Percentiles rank a stretch among this genome's conserved stretches.
Conservation (phyloP, 331 rosid genomes). For the Prunus yedoensis region DNA sequence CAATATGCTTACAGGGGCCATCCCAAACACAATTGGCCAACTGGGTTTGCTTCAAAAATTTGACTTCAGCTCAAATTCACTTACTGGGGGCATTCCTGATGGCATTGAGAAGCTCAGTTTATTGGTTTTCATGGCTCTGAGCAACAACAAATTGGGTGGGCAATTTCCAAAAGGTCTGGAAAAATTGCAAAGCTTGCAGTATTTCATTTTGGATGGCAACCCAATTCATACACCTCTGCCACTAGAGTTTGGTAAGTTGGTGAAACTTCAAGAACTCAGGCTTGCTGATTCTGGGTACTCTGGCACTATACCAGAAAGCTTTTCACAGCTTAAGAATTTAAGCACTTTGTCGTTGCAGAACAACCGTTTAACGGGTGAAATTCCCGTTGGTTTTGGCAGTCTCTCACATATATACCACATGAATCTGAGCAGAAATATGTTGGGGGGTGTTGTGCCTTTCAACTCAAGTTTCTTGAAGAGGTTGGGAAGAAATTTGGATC, state of each 20-base stretch:
- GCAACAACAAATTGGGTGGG: conserved; percentile 42
- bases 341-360: conserved; percentile 52
- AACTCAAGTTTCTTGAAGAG: conserved; percentile 48
- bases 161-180: conserved; percentile 37
- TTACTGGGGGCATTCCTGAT: conserved; percentile 39
- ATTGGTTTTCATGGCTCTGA: conserved; percentile 44
- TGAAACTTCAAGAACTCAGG: conserved; percentile 52
- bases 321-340: conserved; percentile 39
- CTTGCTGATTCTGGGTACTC: conserved; percentile 47
- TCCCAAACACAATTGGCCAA: conserved; percentile 43
- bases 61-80: conserved; percentile 55
- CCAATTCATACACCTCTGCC: conserved; percentile 44
- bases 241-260: conserved; percentile 34
- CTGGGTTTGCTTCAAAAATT: conserved; percentile 50
- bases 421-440: conserved; percentile 47
- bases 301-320: conserved; percentile 43
- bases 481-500: conserved; percentile 50
- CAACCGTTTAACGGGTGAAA: conserved; percentile 39
- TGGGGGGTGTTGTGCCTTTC: conserved; percentile 52
- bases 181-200: conserved; percentile 47
- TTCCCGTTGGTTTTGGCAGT: conserved; percentile 39
- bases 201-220: conserved; percentile 53
- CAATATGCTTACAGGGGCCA: conserved; percentile 38
- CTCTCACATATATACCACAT: conserved; percentile 49
- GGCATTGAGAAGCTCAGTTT: conserved; percentile 29